Conservation (phyloP, 2,329 filamentous ascomycete genomes). For the Colletotrichum musicola region DNA sequence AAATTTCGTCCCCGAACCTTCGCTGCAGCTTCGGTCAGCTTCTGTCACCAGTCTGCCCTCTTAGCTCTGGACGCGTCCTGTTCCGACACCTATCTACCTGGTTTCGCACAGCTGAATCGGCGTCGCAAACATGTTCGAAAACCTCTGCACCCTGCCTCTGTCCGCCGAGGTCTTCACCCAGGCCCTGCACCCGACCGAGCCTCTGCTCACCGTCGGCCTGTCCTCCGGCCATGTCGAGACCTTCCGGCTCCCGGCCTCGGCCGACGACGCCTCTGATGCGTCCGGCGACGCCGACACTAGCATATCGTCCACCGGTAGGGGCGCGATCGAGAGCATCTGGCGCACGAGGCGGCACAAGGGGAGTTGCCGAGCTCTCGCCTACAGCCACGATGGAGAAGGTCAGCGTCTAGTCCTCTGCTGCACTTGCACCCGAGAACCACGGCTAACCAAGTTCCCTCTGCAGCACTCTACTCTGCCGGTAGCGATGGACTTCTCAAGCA, state of each 20-base stretch:
- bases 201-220: constrained; percentile 87
- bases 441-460: constrained; percentile 37
- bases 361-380: constrained; percentile 86
- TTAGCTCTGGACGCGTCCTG: background rate
- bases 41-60: background rate
- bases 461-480: constrained; percentile 74
- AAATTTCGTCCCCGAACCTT: constrained; percentile 20
- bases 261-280: constrained; percentile 62
- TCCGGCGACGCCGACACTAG: constrained; percentile 64
- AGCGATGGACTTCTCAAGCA: constrained; percentile 70
- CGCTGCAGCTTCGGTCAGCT: constrained; percentile 14
- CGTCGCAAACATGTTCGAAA: constrained; percentile 80
- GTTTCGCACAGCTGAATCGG: constrained; percentile 16
- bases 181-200: constrained; percentile 85
- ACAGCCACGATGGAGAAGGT: constrained; percentile 81
- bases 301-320: constrained; percentile 72
- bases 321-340: constrained; percentile 87
- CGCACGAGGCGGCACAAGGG: constrained; percentile 91
- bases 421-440: background rate
- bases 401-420: constrained; percentile 54
- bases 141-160: constrained; percentile 89
- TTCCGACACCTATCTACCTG: background rate
- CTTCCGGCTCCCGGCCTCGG: constrained; percentile 75
- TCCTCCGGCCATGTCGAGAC: constrained; percentile 88
- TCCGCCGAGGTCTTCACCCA: constrained; percentile 89